Conservation (phyloP, 2,329 filamentous ascomycete species). For the Stagonosporopsis chrysanthemi region DNA sequence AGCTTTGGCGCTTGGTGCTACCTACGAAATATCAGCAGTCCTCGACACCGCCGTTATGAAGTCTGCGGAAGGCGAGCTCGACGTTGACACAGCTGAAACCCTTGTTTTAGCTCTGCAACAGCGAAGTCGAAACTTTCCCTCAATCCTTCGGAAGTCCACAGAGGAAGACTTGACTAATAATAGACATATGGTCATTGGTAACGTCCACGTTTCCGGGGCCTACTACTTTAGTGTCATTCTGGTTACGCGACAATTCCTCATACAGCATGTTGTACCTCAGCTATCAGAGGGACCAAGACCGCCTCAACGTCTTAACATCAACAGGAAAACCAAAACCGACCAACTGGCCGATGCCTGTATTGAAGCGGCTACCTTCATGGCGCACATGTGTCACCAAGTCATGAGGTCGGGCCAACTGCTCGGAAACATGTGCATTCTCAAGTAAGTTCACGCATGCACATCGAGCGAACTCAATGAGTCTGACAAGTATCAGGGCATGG, state of each 20-base stretch:
- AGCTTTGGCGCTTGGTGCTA: slow-evolving; percentile 25
- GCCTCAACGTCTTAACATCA: slow-evolving; percentile 43
- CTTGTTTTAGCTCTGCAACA: slow-evolving; percentile 39
- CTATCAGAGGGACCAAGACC: slow-evolving; percentile 13
- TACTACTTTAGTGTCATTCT: slow-evolving; percentile 68
- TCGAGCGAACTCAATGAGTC: background rate
- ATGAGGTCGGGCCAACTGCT: slow-evolving; percentile 55
- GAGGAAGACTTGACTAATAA: slow-evolving; percentile 24
- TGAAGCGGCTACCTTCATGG: slow-evolving; percentile 63
- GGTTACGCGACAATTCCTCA: slow-evolving; percentile 63
- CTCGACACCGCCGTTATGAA: slow-evolving; percentile 23
- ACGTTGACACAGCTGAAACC: slow-evolving; percentile 21
- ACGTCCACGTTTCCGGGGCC: slow-evolving; percentile 63
- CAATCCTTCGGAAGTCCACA: slow-evolving; percentile 33
- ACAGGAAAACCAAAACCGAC: slow-evolving; percentile 36
- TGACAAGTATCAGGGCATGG: slow-evolving; percentile 52
- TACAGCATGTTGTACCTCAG: slow-evolving; percentile 55
- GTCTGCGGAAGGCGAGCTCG: slow-evolving; percentile 15
- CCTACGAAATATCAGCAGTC: slow-evolving; percentile 34
- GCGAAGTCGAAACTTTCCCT: slow-evolving; percentile 58
- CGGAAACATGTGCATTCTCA: slow-evolving; percentile 66
- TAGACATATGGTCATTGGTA: slow-evolving; percentile 55
- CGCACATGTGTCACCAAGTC: slow-evolving; percentile 62
- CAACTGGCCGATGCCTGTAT: slow-evolving; percentile 61
- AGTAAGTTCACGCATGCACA: slow-evolving; percentile 54